Evolutionary conservation across 2,329 filamentous ascomycete species (phyloP).

Genomic region (Macroventuria anomochaeta): DNA sequence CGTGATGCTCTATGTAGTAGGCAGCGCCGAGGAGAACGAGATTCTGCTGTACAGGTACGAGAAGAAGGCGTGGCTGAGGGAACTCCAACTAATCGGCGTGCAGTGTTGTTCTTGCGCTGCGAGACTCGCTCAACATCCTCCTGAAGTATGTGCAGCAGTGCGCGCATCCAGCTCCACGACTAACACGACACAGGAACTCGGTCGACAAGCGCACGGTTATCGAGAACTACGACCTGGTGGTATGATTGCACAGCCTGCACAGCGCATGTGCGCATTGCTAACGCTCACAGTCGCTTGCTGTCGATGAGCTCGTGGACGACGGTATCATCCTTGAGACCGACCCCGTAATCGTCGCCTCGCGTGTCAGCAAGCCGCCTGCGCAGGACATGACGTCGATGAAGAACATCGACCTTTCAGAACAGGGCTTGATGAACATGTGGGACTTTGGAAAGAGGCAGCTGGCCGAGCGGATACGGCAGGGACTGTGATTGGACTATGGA

Average conservation of each 20-base stretch:
- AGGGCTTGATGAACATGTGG: constrained; percentile 91
- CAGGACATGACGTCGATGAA: constrained; percentile 88
- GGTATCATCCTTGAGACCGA: constrained; percentile 98
- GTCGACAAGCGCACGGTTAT: constrained; percentile 97
- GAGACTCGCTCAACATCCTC: constrained; percentile 87
- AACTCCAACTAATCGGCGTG: constrained; percentile 18
- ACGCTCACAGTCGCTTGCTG: constrained; percentile 86
- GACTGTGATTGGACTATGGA: constrained; percentile 47
- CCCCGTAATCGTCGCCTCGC: constrained; percentile 88
- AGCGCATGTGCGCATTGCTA: constrained; percentile 55
- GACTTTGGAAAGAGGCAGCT: constrained; percentile 92
- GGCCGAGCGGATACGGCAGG: constrained; percentile 88
- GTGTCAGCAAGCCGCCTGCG: constrained; percentile 89
- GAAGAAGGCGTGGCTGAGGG: too few species aligned
- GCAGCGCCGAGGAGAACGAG: constrained; percentile 90
- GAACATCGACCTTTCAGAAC: constrained; percentile 93
- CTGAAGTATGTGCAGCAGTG: constrained; percentile 76
- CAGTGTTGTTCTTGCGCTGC: constrained; percentile 83
- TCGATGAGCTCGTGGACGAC: constrained; percentile 74
- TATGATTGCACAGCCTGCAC: constrained; percentile 23
- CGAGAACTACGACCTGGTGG: constrained; percentile 96
- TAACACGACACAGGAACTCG: constrained; percentile 70
- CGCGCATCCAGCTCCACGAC: background rate
- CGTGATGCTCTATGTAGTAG: constrained; percentile 94
- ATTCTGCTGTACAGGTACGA: constrained; percentile 80